These are phyloP conservation scores for Pestalotiopsis sp. DNA, from an alignment of 2,329 filamentous ascomycete genomes.

Conservation along the genomic window DNA sequence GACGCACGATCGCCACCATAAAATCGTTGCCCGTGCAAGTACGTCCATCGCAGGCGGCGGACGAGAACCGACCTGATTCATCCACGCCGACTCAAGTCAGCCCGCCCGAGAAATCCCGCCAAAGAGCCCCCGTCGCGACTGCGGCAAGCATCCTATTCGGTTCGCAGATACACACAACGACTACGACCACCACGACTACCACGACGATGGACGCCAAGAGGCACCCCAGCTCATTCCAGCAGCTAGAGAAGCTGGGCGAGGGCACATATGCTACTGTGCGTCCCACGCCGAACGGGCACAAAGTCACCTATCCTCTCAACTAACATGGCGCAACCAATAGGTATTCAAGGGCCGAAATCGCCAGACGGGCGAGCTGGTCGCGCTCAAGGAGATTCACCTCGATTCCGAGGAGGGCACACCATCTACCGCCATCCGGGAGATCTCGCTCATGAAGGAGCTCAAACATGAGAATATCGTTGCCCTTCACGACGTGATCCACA, in stretches of 20 bases:
- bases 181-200: background rate
- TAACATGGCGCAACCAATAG: constrained; percentile 45
- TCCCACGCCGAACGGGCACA: constrained; percentile 15
- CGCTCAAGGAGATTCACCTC: constrained; percentile 97
- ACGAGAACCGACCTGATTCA: background rate
- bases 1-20: constrained; percentile 2
- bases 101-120: background rate
- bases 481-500: constrained; percentile 98
- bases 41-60: background rate
- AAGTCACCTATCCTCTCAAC: background rate
- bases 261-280: constrained; percentile 96
- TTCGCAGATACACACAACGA: constrained; percentile 21
- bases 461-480: constrained; percentile 99
- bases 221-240: constrained; percentile 96
- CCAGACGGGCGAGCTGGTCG: constrained; percentile 94
- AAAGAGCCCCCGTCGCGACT: constrained; percentile 23
- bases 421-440: constrained; percentile 95
- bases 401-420: constrained; percentile 98
- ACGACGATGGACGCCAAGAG: constrained; percentile 81
- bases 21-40: background rate
- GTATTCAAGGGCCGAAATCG: constrained; percentile 98
- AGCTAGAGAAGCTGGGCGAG: constrained; percentile 98
- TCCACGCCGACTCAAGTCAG: background rate
- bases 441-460: constrained; percentile 98
- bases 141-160: constrained; percentile 43